Base-by-base conservation (phyloP, 805 yeast species). In the Clavispora fructus region DNA sequence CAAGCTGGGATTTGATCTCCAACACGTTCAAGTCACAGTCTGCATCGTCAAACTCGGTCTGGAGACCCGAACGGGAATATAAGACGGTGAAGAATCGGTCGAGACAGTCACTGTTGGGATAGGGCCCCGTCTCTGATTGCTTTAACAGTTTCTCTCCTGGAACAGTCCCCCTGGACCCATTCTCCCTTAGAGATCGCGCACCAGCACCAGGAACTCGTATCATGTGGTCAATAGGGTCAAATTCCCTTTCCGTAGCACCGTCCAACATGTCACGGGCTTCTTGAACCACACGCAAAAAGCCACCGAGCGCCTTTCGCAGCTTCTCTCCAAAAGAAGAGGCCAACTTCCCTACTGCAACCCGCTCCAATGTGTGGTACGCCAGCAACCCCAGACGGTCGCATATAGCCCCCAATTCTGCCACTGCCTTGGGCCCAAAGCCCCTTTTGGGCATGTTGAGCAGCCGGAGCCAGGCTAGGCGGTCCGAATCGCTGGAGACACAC, bases 401-500 rank as follows among this genome's bases (percentile, higher is more conserved):
- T 9, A 50, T 4, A 1, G 25, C 14, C 16, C 53, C 54, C 41
- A 54, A 25, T 9, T 53, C 55, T 2, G 69, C 69, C 4, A 77
- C 49, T 0, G 84, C 66, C 31, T 75, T 74, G 1, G 67, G 71
- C 0, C 97, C 97, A 9, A 89, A 57, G 0, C 94, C 91, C 46
- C 83, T 65, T 32, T 80, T 70, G 1, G 91, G 92, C 43, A 69
- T 71, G 39, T 77, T 75, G 26, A 90, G 50, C 1, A 84, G 72
- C 30, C 88, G 65, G 30, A 78, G 51, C 30, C 79, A 68, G 0
- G 96, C 87, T 27, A 79, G 60, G 47, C 75, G 67, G 58, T 89
- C 96, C 43, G 65, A 61, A 23, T 74, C 78, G 26, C 83, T 76
- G 5, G 78, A 71, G 6, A 87, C 68, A 1, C 83, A 79, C 29